These are phyloP conservation scores for Microthlaspi erraticum DNA, from an alignment of 345 rosid genomes.

Conservation along the genomic window DNA sequence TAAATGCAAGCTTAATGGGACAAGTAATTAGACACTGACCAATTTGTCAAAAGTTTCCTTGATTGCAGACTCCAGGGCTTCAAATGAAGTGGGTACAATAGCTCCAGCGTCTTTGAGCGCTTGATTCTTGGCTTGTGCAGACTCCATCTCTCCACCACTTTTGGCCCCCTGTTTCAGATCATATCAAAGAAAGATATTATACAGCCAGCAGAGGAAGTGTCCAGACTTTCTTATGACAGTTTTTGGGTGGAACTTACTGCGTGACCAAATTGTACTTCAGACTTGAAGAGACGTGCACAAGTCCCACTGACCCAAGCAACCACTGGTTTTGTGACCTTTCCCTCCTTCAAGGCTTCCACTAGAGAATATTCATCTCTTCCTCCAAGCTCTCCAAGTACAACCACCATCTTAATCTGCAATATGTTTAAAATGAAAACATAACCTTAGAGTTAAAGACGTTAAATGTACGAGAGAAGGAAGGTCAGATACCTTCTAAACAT, in stretches of 20 bases:
- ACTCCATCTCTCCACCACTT: conserved; percentile 97
- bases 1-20: conserved; percentile 24
- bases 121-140: conserved; percentile 98
- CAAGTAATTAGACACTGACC: conserved; percentile 55
- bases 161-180: conserved; percentile 79
- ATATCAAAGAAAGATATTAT: conserved; percentile 27
- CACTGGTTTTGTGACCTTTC: conserved; percentile 91
- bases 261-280: conserved; percentile 98
- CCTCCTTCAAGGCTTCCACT: conserved; percentile 92
- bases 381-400: conserved; percentile 98
- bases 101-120: conserved; percentile 90
- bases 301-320: conserved; percentile 99
- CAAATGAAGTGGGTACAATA: conserved; percentile 89
- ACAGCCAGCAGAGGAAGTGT: not conserved
- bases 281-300: conserved; percentile 94
- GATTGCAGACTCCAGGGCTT: conserved; percentile 75
- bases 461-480: not conserved
- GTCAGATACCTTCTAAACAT: conserved; percentile 13
- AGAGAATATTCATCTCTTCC: conserved; percentile 96
- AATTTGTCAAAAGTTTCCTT: conserved; percentile 88
- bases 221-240: conserved; percentile 7
- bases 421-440: conserved; percentile 17
- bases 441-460: conserved; percentile 3
- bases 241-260: conserved; percentile 70
- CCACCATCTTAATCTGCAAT: conserved; percentile 84